Base-by-base conservation (phyloP, 2,329 filamentous ascomycete species). In the Graphiopsis chlorocephala region DNA sequence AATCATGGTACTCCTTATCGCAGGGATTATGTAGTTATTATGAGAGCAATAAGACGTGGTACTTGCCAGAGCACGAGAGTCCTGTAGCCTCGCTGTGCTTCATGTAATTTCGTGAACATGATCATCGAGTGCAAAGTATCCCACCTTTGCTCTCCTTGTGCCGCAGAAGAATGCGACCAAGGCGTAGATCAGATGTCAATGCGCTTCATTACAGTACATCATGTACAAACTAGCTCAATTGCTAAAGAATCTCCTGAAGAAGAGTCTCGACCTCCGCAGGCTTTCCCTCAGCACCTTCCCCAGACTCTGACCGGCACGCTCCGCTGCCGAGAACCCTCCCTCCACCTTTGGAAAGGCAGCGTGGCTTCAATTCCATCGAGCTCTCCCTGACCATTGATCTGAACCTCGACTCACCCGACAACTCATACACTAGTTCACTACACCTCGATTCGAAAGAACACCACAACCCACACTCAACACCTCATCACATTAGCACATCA, bases 301-400 rank as follows among this genome's bases (percentile, higher is more conserved):
- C 50, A 53, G 26, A 53, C 50, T 26, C 8, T 20, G 20, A 42
- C 20, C 17, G 38, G 17, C 38, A 28, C n/a, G n/a, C n/a, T n/a
- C n/a, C n/a, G n/a, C n/a, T n/a, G 29, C 53, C 53, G 50, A 20
- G 50, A 53, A 20, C 31, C 53, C 29, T 55, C 29, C 52, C 29
- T 56, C 28, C 28, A 56, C 28, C 29, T 29, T 42, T 61, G 42
- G 28, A 61, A 45, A 50, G 29, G 58, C 26, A 60, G 57, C 57
- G 56, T 60, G 57, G 57, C 57, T 50, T 61, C 58, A 61, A 61
- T 61, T 61, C 58, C 28, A 29, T 25, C 58, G 12, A 20, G 20
- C 57, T 61, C 58, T 61, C 58, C 58, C 48, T 48, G 53, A 56
- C 31, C 53, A 53, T 53, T 53, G 47, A 50, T 47, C 35, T 20